Evolutionary conservation across 352 stramenopile genomes (phyloP).

Genomic region (Blastocystis sp.): DNA sequence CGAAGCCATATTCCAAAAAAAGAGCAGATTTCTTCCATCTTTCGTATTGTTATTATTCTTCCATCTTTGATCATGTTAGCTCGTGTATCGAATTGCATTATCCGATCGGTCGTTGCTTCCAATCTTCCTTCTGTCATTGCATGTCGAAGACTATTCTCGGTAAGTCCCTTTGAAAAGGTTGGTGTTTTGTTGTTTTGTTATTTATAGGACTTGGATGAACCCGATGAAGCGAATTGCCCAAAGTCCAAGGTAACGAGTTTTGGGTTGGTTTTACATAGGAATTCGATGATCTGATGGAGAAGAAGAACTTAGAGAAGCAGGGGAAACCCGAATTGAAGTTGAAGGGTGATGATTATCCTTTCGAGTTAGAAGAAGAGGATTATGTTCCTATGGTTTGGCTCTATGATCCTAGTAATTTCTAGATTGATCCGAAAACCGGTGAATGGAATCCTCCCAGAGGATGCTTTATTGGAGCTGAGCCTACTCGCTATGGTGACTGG

Average conservation of each 20-base stretch:
- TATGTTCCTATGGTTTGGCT: neutral
- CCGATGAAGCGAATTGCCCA: neutral
- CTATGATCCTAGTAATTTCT: neutral
- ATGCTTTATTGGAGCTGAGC: neutral
- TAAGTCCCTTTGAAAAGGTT: neutral
- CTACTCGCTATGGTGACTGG: slow-evolving; percentile 28
- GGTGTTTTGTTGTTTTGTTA: neutral
- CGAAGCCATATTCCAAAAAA: neutral
- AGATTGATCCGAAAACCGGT: slow-evolving; percentile 35
- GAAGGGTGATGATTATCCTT: neutral
- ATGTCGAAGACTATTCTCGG: neutral
- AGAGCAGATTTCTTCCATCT: neutral
- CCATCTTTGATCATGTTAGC: too few species aligned
- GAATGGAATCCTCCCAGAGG: slow-evolving; percentile 36
- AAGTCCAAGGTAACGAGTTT: neutral
- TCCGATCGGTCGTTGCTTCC: neutral
- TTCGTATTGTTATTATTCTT: neutral
- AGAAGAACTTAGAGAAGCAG: neutral
- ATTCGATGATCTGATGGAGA: slow-evolving; percentile 38
- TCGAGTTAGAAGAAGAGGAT: slow-evolving; percentile 17
- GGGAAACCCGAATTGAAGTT: neutral
- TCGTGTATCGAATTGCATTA: neutral
- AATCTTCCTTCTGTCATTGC: too few species aligned
- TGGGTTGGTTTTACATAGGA: neutral
- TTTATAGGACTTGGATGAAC: neutral